Evolutionary conservation across 495 filamentous ascomycete genomes (phyloP).

Genomic region (Oleoguttula mirabilis): DNA sequence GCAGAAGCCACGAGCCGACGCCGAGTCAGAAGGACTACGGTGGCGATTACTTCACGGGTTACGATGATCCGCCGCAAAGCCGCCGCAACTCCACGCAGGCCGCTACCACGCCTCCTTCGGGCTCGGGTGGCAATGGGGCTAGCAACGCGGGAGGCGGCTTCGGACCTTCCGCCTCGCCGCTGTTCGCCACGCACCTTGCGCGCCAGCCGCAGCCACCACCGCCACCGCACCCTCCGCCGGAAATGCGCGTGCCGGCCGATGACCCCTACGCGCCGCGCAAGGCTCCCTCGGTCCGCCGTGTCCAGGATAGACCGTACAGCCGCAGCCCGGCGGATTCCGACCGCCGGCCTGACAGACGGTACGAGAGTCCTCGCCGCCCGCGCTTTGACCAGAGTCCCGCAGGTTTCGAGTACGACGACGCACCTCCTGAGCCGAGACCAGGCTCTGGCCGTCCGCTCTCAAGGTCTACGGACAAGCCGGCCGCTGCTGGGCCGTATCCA

Average conservation of each 20-base stretch:
- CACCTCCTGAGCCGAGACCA: neutral
- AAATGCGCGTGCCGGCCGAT: neutral
- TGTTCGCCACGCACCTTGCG: constrained; percentile 30
- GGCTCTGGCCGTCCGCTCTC: neutral
- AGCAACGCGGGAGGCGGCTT: constrained; percentile 10
- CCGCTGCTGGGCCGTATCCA: neutral
- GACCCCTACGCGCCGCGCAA: constrained; percentile 2
- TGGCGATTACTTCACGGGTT: constrained; percentile 20
- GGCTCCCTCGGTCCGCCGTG: constrained; percentile 3
- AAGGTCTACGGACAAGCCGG: neutral
- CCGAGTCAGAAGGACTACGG: constrained; percentile 25
- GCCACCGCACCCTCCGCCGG: neutral
- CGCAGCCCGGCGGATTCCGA: constrained; percentile 2
- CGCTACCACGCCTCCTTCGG: constrained; percentile 1
- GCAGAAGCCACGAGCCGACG: constrained; percentile 27
- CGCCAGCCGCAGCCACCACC: constrained; percentile 17
- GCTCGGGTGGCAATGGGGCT: neutral
- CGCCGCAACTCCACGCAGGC: constrained; percentile 1
- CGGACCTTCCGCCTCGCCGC: constrained; percentile 25
- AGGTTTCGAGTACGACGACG: neutral
- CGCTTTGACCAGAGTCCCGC: constrained; percentile 8
- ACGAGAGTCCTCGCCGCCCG: constrained; percentile 3
- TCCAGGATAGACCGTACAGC: constrained; percentile 6
- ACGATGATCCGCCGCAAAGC: constrained; percentile 1
- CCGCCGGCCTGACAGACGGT: neutral